Base-by-base conservation (phyloP, 768 basidiomycete genomes). In the Leccinum sublutescens region DNA sequence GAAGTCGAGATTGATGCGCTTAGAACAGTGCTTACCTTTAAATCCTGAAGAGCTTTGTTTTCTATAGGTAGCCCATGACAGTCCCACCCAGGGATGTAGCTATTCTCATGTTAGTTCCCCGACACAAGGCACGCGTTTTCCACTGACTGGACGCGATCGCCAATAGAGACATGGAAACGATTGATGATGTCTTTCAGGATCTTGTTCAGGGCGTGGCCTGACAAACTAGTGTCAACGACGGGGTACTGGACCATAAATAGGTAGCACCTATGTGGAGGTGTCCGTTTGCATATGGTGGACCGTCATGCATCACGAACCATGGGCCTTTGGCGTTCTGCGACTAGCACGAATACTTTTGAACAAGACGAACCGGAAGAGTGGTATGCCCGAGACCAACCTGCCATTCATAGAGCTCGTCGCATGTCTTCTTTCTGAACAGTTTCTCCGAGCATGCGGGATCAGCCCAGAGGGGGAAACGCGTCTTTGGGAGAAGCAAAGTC, bases 61-160 rank as follows among this genome's bases (percentile, higher is more conserved):
- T 98, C 96, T 61, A 98, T 98, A 0, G 96, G 96, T 12, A 98
- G 84, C 6, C 96, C 96, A 71, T 99, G 96, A 67, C 96, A 98
- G 68, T 99, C 96, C 93, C 94, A 99, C 10, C 96, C 96, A 36
- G 96, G 95, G 14, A 91, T 74, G 75, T 95, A 98, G 67, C 96
- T 98, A 58, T n/a, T 12, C 36, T 45, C 40, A 54, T 40, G 29
- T 62, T 45, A 60, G 53, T 21, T 48, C 49, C 23, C n/a, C 0
- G 3, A 21, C 31, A 48, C 10, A 49, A 57, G 12, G 7, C 4
- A 50, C 45, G 25, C n/a, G 31, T 49, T 14, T 29, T 62, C 52
- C 34, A 70, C 89, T 71, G 64, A 96, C 94, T 95, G 87, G 47
- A 98, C 89, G 64, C 83, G 82, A 61, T 83, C 76, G 8, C 96